Evolutionary conservation across 257 asterid species (phyloP).

Genomic region (Forsythia viridissima): DNA sequence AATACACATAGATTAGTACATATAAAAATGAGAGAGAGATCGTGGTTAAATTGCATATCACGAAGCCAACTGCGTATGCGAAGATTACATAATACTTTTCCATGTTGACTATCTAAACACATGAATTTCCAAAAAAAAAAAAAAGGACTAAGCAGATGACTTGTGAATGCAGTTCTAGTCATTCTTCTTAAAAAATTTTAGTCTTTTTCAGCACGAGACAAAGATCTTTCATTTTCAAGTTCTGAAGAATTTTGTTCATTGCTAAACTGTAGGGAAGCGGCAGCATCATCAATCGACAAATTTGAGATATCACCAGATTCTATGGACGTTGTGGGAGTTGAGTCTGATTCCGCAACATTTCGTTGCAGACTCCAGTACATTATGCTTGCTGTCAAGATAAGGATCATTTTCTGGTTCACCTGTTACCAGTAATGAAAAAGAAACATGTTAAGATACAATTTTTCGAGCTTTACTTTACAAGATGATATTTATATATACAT

Average conservation of each 20-base stretch:
- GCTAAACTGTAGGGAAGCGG: not conserved
- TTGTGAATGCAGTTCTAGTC: not conserved
- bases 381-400: constrained; percentile 77
- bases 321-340: not conserved
- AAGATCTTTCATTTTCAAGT: not conserved
- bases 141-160: not conserved
- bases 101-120: no score
- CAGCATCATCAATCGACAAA: constrained; percentile 12
- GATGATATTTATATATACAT: not conserved
- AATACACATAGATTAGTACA: no score
- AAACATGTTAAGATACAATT: not conserved
- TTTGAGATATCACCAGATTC: constrained; percentile 19
- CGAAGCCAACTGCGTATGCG: no score
- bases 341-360: constrained; percentile 32
- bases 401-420: constrained; percentile 90
- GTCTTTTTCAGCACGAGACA: not conserved
- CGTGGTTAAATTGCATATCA: no score
- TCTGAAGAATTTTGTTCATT: constrained; percentile 9
- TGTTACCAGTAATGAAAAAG: constrained; percentile 27
- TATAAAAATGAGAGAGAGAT: no score
- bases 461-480: no score
- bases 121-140: not conserved
- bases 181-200: not conserved
- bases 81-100: no score
- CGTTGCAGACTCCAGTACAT: constrained; percentile 87